A percentile compares a stretch with the other conserved stretches of the same genome.
Conservation (phyloP, 2,329 filamentous ascomycete genomes). For the Colletotrichum sp. region DNA sequence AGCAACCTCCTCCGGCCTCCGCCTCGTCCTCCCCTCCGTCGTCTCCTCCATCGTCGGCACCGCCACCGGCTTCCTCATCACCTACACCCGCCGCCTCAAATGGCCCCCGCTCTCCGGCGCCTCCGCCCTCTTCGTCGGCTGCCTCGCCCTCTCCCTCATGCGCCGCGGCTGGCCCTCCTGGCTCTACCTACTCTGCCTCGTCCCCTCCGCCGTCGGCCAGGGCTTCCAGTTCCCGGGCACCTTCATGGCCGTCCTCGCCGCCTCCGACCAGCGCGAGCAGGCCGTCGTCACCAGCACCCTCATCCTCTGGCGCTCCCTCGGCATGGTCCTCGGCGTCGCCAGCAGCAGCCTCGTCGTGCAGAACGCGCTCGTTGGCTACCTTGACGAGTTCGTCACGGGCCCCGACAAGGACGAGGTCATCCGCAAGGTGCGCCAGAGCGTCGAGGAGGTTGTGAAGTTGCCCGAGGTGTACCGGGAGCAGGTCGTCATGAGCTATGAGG, state of each 20-base stretch:
- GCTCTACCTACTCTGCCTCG: slow-evolving; percentile 60
- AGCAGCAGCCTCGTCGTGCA: slow-evolving; percentile 75
- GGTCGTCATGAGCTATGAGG: slow-evolving; percentile 60
- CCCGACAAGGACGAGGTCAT: slow-evolving; percentile 62
- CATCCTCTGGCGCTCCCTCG: slow-evolving; percentile 73
- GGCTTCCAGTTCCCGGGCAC: slow-evolving; percentile 70
- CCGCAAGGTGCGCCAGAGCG: slow-evolving; percentile 54
- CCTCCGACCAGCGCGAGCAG: slow-evolving; percentile 64
- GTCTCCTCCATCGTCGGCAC: slow-evolving; percentile 60
- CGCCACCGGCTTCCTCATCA: slow-evolving; percentile 66
- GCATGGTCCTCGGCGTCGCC: slow-evolving; percentile 76
- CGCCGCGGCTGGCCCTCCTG: slow-evolving; percentile 53
- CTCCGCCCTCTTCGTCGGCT: slow-evolving; percentile 53
- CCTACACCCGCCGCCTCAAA: slow-evolving; percentile 63
- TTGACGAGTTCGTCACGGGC: slow-evolving; percentile 63
- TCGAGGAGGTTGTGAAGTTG: slow-evolving; percentile 56
- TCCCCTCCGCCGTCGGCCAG: slow-evolving; percentile 61
- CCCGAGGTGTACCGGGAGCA: slow-evolving; percentile 53
- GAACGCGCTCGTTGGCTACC: slow-evolving; percentile 67
- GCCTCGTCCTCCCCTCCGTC: slow-evolving; percentile 68
- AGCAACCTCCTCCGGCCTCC: slow-evolving; percentile 74
- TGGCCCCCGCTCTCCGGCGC: slow-evolving; percentile 61
- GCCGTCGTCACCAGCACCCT: slow-evolving; percentile 74
- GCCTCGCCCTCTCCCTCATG: slow-evolving; percentile 53
- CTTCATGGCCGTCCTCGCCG: slow-evolving; percentile 67